Base-by-base conservation (phyloP, 2,329 filamentous ascomycete species). In the Dactylellina leptospora region DNA sequence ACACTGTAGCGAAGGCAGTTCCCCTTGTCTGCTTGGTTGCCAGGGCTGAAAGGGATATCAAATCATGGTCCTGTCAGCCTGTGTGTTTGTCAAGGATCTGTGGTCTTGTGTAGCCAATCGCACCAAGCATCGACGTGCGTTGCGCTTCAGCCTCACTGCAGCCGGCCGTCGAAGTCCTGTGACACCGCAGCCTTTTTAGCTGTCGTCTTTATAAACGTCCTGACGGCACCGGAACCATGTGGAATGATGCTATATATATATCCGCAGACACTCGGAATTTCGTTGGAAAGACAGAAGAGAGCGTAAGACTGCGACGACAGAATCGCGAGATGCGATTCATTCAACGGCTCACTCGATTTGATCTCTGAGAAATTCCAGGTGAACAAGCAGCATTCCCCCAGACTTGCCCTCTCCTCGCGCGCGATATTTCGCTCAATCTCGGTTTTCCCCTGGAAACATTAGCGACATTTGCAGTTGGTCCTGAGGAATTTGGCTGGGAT, bases 101-200 rank as follows among this genome's bases (percentile, higher is more conserved):
- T 44, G 2, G 13, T 13, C 13, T 23, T 50, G 22, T 23, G 58
- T 56, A 53, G 38, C 55, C 55, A 55, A 48, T 56, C 11, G 56
- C 25, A 53, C 27, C 10, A 42, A 53, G 38, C 36, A 55, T 51
- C 23, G 58, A 55, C 54, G 23, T 55, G 63, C 55, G 54, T 51
- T 42, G 33, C 23, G 40, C 16, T 59, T 71, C 66, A 71, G 66
- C 66, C 66, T 71, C 66, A 63, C 51, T 71, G 66, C 66, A 71
- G 66, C 55, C 27, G 66, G 53, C 23, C 44, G 56, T 51, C 47
- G 10, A 38, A 56, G 58, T 58, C 58, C 44, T 71, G 66, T 71
- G 66, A 62, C 47, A 71, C 66, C 40, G 9, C 63, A 20, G 18
- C 10, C 30, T 22, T 10, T 60, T 25, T 13, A n/a, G 33, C 13